Conservation (phyloP, 768 basidiomycete species). For the Saitozyma podzolica region DNA sequence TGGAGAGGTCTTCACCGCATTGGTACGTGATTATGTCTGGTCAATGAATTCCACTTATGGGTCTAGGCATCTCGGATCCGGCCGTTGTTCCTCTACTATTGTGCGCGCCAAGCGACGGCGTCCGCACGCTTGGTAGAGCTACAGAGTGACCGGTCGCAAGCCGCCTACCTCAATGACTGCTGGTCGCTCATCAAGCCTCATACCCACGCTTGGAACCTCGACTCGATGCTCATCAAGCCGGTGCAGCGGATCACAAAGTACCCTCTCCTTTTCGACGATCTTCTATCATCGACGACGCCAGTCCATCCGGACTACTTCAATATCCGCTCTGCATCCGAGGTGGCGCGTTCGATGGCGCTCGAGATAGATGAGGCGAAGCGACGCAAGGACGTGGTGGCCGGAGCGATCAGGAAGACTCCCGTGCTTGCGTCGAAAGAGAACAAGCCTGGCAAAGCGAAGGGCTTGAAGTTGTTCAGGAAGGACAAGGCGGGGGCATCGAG, state of each 20-base stretch:
- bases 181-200: conserved; percentile 49
- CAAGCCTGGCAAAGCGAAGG: conserved; percentile 19
- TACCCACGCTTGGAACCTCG: conserved; percentile 54
- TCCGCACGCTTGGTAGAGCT: conserved; percentile 47
- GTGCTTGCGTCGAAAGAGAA: conserved; percentile 7
- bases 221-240: conserved; percentile 73
- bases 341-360: conserved; percentile 55
- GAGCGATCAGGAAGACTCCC: conserved; percentile 30
- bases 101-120: conserved; percentile 48
- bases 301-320: conserved; percentile 52
- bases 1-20: conserved; percentile 46
- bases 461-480: conserved; percentile 47
- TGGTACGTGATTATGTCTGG: conserved; percentile 28
- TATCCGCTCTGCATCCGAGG: conserved; percentile 55
- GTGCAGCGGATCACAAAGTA: conserved; percentile 99
- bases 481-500: conserved; percentile 25
- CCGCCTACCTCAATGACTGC: conserved; percentile 46
- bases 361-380: conserved; percentile 69
- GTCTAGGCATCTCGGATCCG: conserved; percentile 36
- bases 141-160: conserved; percentile 35
- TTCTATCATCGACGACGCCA: conserved; percentile 48
- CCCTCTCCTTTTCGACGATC: conserved; percentile 80
- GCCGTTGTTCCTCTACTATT: conserved; percentile 50
- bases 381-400: conserved; percentile 66
- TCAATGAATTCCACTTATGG: no score